Percentiles rank a stretch among this genome's conserved stretches.
phyloP scores from a whole-genome alignment of 805 yeast species.

The Barnettozyma salicaria region DNA sequence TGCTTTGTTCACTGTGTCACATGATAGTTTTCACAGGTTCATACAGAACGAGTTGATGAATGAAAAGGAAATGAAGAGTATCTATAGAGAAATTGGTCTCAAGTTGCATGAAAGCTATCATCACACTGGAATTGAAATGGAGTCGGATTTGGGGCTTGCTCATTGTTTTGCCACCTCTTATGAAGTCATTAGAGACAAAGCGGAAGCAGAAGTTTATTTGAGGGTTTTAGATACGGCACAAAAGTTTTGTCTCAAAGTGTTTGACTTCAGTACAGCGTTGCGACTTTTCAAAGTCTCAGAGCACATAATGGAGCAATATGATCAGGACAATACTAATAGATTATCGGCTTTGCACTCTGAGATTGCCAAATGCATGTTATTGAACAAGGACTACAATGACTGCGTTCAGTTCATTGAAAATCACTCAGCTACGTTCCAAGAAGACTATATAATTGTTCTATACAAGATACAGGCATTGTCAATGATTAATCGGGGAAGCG shows the following conservation, averaged over 20 bases:
- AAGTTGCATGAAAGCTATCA: constrained; percentile 25
- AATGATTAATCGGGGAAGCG: constrained; percentile 11
- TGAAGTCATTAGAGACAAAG: constrained; percentile 11
- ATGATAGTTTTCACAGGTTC: constrained; percentile 34
- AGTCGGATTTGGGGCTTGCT: constrained; percentile 15
- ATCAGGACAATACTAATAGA: constrained; percentile 1
- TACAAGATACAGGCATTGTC: constrained; percentile 31
- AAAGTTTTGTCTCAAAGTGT: constrained; percentile 37
- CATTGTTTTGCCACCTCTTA: constrained; percentile 17
- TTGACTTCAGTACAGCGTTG: constrained; percentile 37
- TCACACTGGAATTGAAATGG: constrained; percentile 1
- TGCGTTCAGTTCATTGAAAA: constrained; percentile 33
- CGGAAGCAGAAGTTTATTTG: constrained; percentile 34
- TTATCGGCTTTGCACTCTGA: constrained; percentile 12
- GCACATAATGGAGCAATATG: constrained; percentile 15
- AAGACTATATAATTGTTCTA: constrained; percentile 30
- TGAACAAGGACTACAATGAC: constrained; percentile 28
- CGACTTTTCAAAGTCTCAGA: constrained; percentile 35
- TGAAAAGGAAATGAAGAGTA: constrained; percentile 25
- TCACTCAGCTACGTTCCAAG: constrained; percentile 28
- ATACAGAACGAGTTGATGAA: constrained; percentile 26
- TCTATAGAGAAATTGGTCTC: constrained; percentile 38
- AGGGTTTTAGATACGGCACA: constrained; percentile 40
- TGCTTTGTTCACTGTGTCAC: constrained; percentile 35
- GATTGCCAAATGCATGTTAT: constrained; percentile 22